Percentiles rank a stretch among this genome's conserved stretches.
phyloP scores from a whole-genome alignment of 1,284 basidiomycete species.

The Golubevia sp. region DNA sequence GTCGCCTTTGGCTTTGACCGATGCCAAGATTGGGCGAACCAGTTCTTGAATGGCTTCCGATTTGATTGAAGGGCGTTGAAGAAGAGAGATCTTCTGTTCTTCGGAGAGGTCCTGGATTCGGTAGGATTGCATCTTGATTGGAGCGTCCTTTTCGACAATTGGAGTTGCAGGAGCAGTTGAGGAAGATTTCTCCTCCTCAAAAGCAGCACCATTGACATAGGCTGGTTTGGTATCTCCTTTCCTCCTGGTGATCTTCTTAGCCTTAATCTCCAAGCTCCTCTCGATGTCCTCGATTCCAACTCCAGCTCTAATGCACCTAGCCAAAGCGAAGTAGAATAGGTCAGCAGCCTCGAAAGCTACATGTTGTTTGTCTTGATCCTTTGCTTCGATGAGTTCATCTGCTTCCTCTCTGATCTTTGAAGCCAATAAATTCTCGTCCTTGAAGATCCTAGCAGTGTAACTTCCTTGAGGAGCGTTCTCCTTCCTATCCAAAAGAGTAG shows the following conservation, averaged over 20 bases:
- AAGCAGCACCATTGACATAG: constrained; percentile 67
- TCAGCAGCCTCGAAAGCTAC: constrained; percentile 97
- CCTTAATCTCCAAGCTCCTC: constrained; percentile 80
- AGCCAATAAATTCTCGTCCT: constrained; percentile 77
- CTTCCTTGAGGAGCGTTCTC: constrained; percentile 82
- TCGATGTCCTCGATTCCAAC: constrained; percentile 86
- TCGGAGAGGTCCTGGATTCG: constrained; percentile 62
- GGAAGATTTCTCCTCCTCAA: background rate
- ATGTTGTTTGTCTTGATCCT: constrained; percentile 72
- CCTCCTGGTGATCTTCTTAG: constrained; percentile 83
- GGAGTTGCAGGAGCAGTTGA: constrained; percentile 13
- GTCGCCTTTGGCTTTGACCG: constrained; percentile 83
- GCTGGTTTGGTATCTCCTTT: constrained; percentile 92
- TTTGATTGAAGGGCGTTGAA: constrained; percentile 87
- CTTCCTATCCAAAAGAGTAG: constrained; percentile 76
- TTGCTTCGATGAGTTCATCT: constrained; percentile 87
- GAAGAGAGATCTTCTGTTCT: constrained; percentile 72
- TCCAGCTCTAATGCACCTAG: constrained; percentile 82
- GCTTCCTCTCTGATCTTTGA: constrained; percentile 99
- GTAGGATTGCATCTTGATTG: constrained; percentile 61
- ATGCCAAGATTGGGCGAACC: constrained; percentile 91
- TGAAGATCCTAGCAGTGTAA: constrained; percentile 88
- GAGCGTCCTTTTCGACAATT: constrained; percentile 64
- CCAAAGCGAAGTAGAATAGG: constrained; percentile 88
- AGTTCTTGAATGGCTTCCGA: constrained; percentile 93